Conservation (phyloP, 441 rosid genomes). For the Pelargonium australe region DNA sequence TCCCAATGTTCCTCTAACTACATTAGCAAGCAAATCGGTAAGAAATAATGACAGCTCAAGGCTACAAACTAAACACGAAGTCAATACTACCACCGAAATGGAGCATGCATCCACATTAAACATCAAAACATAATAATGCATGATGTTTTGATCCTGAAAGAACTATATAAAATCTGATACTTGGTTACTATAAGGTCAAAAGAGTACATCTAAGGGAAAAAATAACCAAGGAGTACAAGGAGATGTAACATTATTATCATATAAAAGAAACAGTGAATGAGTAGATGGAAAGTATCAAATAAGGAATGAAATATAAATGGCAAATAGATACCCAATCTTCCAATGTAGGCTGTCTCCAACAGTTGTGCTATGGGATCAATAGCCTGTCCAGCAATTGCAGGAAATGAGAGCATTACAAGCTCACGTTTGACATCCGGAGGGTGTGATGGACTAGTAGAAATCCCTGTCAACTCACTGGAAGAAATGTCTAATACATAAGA, state of each 20-base stretch:
- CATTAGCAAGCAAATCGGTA: no score
- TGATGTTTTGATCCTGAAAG: no score
- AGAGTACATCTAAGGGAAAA: no score
- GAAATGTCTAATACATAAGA: slow-evolving; percentile 1
- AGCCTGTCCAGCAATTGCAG: slow-evolving; percentile 88
- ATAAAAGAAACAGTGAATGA: not conserved
- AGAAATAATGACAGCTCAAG: no score
- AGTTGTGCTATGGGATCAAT: slow-evolving; percentile 81
- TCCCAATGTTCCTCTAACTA: no score
- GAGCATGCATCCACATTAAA: no score
- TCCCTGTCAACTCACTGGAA: slow-evolving; percentile 37
- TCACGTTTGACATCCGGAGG: slow-evolving; percentile 48
- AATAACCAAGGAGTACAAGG: not conserved
- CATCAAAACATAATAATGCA: no score
- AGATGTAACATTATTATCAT: not conserved
- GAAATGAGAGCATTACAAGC: slow-evolving; percentile 71
- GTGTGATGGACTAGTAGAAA: slow-evolving; percentile 24
- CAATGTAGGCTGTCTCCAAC: slow-evolving; percentile 98
- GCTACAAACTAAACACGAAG: no score
- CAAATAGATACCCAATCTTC: slow-evolving; percentile 60
- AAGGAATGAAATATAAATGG: slow-evolving; percentile 14
- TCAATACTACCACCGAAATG: no score
- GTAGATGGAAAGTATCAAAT: not conserved
- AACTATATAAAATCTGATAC: no score
- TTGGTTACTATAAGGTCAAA: no score